Evolutionary conservation across 108 stramenopile species (phyloP).

Genomic region (Fragilaria crotonensis): DNA sequence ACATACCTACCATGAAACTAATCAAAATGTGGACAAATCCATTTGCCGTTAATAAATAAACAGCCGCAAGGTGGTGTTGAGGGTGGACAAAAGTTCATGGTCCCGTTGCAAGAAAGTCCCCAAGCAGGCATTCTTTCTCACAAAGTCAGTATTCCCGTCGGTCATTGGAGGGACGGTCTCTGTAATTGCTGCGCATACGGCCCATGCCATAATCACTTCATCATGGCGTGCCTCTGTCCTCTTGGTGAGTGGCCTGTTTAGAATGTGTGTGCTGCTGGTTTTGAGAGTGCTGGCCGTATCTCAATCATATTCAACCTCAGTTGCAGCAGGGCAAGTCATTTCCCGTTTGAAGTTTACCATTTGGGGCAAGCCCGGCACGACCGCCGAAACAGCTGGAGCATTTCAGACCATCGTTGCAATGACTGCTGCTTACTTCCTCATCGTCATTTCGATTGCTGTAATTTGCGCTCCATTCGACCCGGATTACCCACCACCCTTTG

Average conservation of each 20-base stretch:
- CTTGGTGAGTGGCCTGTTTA: constrained; percentile 34
- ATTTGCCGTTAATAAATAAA: too few species aligned
- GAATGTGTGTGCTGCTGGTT: not conserved
- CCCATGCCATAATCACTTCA: constrained; percentile 7
- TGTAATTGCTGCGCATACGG: constrained; percentile 17
- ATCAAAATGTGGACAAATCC: too few species aligned
- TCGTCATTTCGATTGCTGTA: not conserved
- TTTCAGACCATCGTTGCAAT: not conserved
- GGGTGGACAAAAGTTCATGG: constrained; percentile 49
- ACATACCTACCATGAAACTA: too few species aligned
- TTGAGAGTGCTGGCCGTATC: not conserved
- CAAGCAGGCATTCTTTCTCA: not conserved
- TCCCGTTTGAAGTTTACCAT: constrained; percentile 16
- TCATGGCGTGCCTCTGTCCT: constrained; percentile 10
- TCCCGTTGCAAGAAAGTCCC: constrained; percentile 17
- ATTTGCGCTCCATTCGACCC: not conserved
- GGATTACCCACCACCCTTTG: not conserved
- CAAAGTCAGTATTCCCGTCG: constrained; percentile 8
- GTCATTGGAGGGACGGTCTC: constrained; percentile 24
- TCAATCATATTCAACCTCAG: not conserved
- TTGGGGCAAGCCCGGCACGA: constrained; percentile 2
- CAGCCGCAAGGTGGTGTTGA: constrained; percentile 44
- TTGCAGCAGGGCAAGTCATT: constrained; percentile 24
- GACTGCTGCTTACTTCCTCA: not conserved
- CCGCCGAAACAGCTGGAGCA: not conserved